Base-by-base conservation (phyloP, 768 basidiomycete genomes). In the Paxillus rubicundulus region DNA sequence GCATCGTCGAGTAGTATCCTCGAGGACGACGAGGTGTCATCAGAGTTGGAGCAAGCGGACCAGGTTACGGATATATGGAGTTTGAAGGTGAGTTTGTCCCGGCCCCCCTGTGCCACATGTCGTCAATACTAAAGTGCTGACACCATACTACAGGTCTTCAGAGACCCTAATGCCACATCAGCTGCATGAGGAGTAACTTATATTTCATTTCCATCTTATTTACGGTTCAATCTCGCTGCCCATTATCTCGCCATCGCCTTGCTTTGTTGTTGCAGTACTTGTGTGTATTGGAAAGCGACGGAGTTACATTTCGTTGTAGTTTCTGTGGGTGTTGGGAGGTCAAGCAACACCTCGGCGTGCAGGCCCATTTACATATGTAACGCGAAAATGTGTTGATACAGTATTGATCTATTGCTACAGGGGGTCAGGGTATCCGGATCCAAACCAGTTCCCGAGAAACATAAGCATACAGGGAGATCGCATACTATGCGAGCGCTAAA, bases 1-100 rank as follows among this genome's bases (percentile, higher is more conserved):
- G 70, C 82, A 42, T 62, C 74, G 13, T 59, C 73, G 30, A 57
- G 14, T 32, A 82, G 67, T 68, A 30, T 60, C 62, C 46, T 70
- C 56, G 64, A 74, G 54, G 57, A 69, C 53, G 65, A 71, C 53
- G 68, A 78, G 55, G 45, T 72, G 55, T 21, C 33, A 16, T 18
- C 52, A 41, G 67, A 73, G 59, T 64, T 72, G 14, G 68, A 74
- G 44, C 71, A 75, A 46, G 57, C 73, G 49, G 76, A 74, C 9
- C 74, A 69, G 49, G 78, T 88, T 47, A 87, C 87, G 18, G 80
- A 87, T 64, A 82, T 92, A 53, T 92, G 85, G 89, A 76, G 75
- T 68, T 73, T 85, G 50, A 87, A 87, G 78, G 86, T 87, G n/a
- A 34, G 74, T 65, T 18, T 48, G 16, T 40, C 13, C 52, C n/a